Evolutionary conservation across 768 basidiomycete genomes (phyloP), one percentile per base, ranked within the genome.

Genomic region (Clathrus columnatus): DNA sequence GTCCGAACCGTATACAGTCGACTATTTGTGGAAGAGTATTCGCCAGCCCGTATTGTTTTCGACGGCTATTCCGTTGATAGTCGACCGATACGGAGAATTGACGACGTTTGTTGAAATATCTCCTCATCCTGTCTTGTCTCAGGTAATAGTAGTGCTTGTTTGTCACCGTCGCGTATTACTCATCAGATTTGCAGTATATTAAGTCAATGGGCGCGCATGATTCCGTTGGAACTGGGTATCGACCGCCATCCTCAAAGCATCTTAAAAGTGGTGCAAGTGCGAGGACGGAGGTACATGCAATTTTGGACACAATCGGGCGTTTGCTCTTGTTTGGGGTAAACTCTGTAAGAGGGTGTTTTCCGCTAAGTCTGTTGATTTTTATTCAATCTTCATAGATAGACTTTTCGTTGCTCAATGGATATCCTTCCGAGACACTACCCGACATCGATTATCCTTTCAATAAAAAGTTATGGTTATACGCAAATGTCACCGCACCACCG

Each of bases 21-120:
- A 72, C 7, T 77, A 77, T 60, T 68, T 71, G 42, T 77, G 76
- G 76, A 36, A 62, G 43, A 71, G 69, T 54, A 63, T 67, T 7
- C 66, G 72, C 10, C 51, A 60, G 2, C 69, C 72, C 2, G 41
- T 42, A 75, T 76, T 1, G 60, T 56, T 5, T 77, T 77, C 59
- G 57, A 2, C 60, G 73, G 6, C 44, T 62, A 3, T 20, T 53
- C n/a, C n/a, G n/a, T n/a, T n/a, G n/a, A n/a, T n/a, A n/a, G n/a
- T n/a, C 11, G 57, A 59, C 1, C 27, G 51, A 17, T 64, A 63
- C 4, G 50, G 57, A 5, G 63, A 62, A 10, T n/a, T n/a, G n/a
- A n/a, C n/a, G n/a, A n/a, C n/a, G n/a, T 72, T 72, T 56, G 56
- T 75, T 8, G 74, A 75, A 58, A 62, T 76, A 7, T 57, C 63